Evolutionary conservation across 192 early-diverging fungal species (phyloP), one percentile per base, ranked within the genome.

Genomic region (Phlyctochytrium bullatum): DNA sequence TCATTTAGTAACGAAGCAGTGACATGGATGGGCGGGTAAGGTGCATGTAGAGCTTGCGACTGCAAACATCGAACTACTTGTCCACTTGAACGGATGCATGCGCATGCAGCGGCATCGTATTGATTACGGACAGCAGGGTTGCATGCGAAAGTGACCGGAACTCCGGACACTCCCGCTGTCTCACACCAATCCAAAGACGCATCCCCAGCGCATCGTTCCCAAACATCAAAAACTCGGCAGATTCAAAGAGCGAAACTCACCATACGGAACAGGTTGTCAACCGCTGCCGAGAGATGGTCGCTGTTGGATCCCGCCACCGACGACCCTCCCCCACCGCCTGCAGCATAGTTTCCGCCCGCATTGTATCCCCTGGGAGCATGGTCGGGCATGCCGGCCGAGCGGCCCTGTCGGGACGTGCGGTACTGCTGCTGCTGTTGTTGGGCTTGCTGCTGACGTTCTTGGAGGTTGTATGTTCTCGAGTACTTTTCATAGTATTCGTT

Each of bases 261-360:
- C 72, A 73, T 73, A 50, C 59, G 59, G 61, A 68, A 73, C 14
- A 73, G 51, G 52, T 73, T 73, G 56, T 73, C 72, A 0, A 73
- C 72, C 4, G 72, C 72, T 6, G 72, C 47, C 52, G 66, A 65
- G 6, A 73, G 54, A 32, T 73, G 72, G 61, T 73, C 72, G 40
- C 40, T 47, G 10, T 6, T 20, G 32, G 59, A 62, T 17, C 57
- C 61, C 0, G 60, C 66, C 12, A 73, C 71, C 14, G 71, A 72
- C n/a, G 54, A 60, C 17, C 29, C 50, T 24, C 53, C 57, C 4
- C 12, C 10, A 57, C 54, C 54, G 14, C 6, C 12, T 6, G 10
- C 12, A 14, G 27, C 20, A 27, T 6, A 14, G 12, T 27, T 27
- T 57, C 16, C 25, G 10, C 6, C 16, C 54, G n/a, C n/a, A n/a